Evolutionary conservation across 163 green algal genomes (phyloP).

Genomic region (Smithsoniella earleae): DNA sequence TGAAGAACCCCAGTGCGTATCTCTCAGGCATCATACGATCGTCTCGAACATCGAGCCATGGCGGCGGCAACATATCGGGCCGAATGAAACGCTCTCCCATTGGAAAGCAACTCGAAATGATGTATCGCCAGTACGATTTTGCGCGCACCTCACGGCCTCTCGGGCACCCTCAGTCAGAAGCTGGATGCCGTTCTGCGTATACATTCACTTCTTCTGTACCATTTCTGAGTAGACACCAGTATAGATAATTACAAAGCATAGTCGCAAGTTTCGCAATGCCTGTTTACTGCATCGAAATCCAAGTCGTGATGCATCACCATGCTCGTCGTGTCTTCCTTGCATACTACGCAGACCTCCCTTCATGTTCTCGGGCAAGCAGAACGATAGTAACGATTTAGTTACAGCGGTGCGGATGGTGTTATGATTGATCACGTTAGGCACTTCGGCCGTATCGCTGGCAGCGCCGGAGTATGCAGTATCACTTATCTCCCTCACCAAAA

Average conservation of each 20-base stretch:
- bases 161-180: neutral
- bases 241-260: neutral
- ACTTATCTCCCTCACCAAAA: too few species aligned
- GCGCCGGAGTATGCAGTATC: too few species aligned
- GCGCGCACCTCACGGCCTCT: neutral
- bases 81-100: neutral
- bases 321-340: too few species aligned
- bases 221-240: neutral
- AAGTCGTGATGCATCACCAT: neutral
- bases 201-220: neutral
- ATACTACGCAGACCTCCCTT: too few species aligned
- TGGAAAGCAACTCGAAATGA: constrained; percentile 11
- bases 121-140: constrained; percentile 23
- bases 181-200: neutral
- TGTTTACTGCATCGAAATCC: neutral
- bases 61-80: neutral
- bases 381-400: too few species aligned
- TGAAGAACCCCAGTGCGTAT: constrained; percentile 29
- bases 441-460: too few species aligned
- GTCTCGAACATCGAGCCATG: neutral
- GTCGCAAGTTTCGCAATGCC: neutral
- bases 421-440: too few species aligned
- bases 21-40: constrained; percentile 1
- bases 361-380: too few species aligned
- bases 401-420: too few species aligned